Evolutionary conservation across 2,329 filamentous ascomycete genomes (phyloP).

Genomic region (Colletotrichum noveboracense): DNA sequence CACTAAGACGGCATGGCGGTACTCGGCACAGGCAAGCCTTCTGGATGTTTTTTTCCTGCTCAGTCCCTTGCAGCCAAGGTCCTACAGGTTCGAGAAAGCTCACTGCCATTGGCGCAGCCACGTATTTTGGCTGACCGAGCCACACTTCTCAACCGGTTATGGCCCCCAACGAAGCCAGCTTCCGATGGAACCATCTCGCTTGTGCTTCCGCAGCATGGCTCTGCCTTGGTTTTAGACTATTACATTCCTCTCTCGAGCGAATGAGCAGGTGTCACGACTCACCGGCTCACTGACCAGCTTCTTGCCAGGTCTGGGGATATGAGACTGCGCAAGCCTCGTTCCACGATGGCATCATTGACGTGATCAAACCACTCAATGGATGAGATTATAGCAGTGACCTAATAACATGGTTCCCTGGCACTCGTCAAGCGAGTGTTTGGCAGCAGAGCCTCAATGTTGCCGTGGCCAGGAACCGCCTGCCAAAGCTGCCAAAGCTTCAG

Average conservation of each 20-base stretch:
- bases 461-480: not conserved
- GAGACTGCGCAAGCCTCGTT: not conserved
- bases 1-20: not conserved
- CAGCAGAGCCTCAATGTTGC: not conserved
- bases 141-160: not conserved
- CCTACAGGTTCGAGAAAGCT: not conserved
- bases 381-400: not conserved
- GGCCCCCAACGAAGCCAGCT: not conserved
- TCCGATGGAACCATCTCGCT: not conserved
- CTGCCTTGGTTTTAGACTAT: constrained; percentile 3
- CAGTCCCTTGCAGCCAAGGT: constrained; percentile 10
- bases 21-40: not conserved
- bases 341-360: not conserved
- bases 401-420: not conserved
- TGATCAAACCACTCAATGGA: not conserved
- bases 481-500: not conserved
- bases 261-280: not conserved
- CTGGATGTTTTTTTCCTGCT: not conserved
- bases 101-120: not conserved
- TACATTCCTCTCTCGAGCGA: not conserved
- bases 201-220: not conserved
- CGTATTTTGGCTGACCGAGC: not conserved
- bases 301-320: not conserved
- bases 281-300: not conserved
- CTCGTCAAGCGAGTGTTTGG: not conserved